Evolutionary conservation across 164 flowering plant genomes (phyloP), one percentile per base, ranked within the genome.

Genomic region (Buxus sempervirens): DNA sequence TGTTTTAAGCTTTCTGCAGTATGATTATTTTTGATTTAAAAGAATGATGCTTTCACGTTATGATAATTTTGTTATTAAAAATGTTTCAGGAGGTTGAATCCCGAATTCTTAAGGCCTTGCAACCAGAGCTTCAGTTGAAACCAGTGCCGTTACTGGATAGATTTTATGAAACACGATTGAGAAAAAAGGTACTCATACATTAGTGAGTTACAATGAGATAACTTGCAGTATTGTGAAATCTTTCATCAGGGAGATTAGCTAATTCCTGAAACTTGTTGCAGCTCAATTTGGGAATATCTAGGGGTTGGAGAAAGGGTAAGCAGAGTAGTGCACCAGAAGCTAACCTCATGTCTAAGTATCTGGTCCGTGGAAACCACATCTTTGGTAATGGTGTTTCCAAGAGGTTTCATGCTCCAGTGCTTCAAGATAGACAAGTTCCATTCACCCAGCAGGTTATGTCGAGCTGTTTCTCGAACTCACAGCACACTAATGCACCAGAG

Each of bases 21-120:
- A 15, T 45, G 38, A 32, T 42, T 28, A 23, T 54, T 65, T 53
- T 45, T 56, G 24, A 32, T 55, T 38, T 22, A 3, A 32, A 2
- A 24, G 13, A 28, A 68, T 64, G 45, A 14, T 20, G 9, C 45
- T 5, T 21, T 58, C 41, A 56, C 27, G 3, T 55, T 0, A 28
- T 57, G 20, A 21, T 59, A 23, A 12, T 55, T 18, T 22, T 53
- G 26, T n/a, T n/a, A 15, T 65, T 66, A 57, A 32, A 32, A 32
- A 53, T 22, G 53, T 65, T 71, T 65, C 57, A 79, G 82, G 72
- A 60, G 73, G 70, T 71, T 28, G 82, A 79, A 66, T 70, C 82
- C 58, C 70, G 73, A 36, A 71, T 79, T 49, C 65, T 76, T 8
- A 79, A 73, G 69, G 72, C 79, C 27, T 41, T 79, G 70, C 82